Conservation (phyloP, 441 rosid species). For the Corymbia citriodora region DNA sequence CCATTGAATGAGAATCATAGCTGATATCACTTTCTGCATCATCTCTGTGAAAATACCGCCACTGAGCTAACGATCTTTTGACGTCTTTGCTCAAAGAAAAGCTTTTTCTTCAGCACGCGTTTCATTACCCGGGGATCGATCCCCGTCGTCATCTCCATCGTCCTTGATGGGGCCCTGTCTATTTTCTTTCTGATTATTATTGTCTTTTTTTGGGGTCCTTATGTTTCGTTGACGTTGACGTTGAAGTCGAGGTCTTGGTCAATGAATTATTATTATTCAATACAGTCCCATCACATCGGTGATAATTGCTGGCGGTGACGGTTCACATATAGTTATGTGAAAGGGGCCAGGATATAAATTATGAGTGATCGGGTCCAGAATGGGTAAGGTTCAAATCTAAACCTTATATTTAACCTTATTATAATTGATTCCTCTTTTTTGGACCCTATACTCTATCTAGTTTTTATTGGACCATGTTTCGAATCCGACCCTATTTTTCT, state of each 20-base stretch:
- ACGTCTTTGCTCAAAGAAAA: background rate
- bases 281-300: background rate
- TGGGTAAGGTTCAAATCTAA: too few relatives aligned
- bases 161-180: background rate
- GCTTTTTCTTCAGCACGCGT: background rate
- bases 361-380: too few relatives aligned
- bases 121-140: background rate
- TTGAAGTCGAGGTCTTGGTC: background rate
- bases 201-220: background rate
- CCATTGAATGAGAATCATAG: background rate
- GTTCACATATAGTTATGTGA: background rate
- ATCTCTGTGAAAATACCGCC: background rate
- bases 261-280: background rate
- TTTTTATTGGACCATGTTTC: too few relatives aligned
- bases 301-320: background rate
- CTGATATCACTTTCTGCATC: background rate
- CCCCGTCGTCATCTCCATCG: background rate
- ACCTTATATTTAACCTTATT: too few relatives aligned
- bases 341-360: background rate
- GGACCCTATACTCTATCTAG: too few relatives aligned
- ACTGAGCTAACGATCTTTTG: background rate
- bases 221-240: background rate
- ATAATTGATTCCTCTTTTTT: too few relatives aligned
- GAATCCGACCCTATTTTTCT: too few relatives aligned
- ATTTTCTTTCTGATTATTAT: background rate